Conservation (phyloP, 2,329 filamentous ascomycete genomes). For the Aureobasidium zeae region DNA sequence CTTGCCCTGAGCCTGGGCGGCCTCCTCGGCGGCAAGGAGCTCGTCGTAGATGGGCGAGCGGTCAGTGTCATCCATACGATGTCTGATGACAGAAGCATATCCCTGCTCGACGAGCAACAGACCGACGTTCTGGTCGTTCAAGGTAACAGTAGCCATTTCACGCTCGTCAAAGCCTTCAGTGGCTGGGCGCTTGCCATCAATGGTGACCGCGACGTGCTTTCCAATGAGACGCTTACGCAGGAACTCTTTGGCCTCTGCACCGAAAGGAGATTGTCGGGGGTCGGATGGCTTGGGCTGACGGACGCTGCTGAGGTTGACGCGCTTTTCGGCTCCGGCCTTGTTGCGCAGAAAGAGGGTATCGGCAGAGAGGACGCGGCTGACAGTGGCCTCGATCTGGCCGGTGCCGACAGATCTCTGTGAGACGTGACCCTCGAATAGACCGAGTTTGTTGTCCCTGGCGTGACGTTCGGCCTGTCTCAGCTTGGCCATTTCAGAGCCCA, state of each 20-base stretch:
- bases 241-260: slow-evolving; percentile 92
- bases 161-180: slow-evolving; percentile 87
- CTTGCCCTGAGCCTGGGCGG: slow-evolving; percentile 77
- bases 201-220: slow-evolving; percentile 81
- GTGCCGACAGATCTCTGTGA: slow-evolving; percentile 51
- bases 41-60: slow-evolving; percentile 91
- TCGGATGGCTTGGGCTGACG: slow-evolving; percentile 86
- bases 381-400: slow-evolving; percentile 66
- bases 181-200: slow-evolving; percentile 85
- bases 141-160: slow-evolving; percentile 80
- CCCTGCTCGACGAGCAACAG: slow-evolving; percentile 81
- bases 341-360: slow-evolving; percentile 82
- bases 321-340: slow-evolving; percentile 77
- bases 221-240: slow-evolving; percentile 88
- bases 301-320: slow-evolving; percentile 85
- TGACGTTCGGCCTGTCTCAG: slow-evolving; percentile 79
- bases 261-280: slow-evolving; percentile 76
- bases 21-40: slow-evolving; percentile 67
- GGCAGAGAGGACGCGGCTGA: slow-evolving; percentile 75
- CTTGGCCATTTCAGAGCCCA: slow-evolving; percentile 78
- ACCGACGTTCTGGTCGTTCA: slow-evolving; percentile 79
- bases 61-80: slow-evolving; percentile 90
- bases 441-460: slow-evolving; percentile 66
- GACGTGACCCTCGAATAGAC: slow-evolving; percentile 73
- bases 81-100: slow-evolving; percentile 87